Base-by-base conservation (phyloP, 1,284 basidiomycete genomes). In the Cystobasidium slooffiae region DNA sequence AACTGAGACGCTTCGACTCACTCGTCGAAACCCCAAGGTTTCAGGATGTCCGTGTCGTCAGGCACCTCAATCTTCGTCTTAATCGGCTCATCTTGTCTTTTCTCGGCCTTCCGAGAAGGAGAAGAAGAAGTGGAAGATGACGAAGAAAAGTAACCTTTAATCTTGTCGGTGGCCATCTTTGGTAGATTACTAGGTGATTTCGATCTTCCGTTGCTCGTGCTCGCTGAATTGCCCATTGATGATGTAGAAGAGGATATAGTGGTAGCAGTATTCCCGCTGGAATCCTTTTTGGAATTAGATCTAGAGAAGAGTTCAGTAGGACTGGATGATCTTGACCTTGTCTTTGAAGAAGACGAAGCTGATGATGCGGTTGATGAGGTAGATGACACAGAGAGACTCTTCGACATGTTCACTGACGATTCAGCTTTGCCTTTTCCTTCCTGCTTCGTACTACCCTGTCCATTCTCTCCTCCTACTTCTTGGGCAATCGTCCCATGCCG, bases 21-120 rank as follows among this genome's bases (percentile, higher is more conserved):
- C 70, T 66, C 43, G 0, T 73, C 70, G 39, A 73, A 73, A 9
- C 63, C 62, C 70, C 70, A 73, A 58, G 70, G 62, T 18, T 46
- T 31, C 6, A 73, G 37, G 8, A 66, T 44, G 24, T 73, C 70
- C n/a, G 62, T 52, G 56, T 73, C 70, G 18, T 44, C 55, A 37
- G 55, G 39, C 24, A 52, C 41, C 51, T 44, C 43, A 41, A 37
- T 65, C n/a, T 49, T 63, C 3, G 61, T 10, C n/a, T n/a, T 18
- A 41, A 58, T 37, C 18, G 46, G 43, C 22, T 41, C 24, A 20
- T 55, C 61, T 66, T 73, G 43, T 12, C 41, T 31, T 52, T 56
- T 52, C 31, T 31, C 31, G 31, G 31, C 31, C 31, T 31, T 31
- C 5, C 31, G 31, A 31, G 31, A 31, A 31, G 31, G 31, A 31